phyloP scores from a whole-genome alignment of 352 stramenopile genomes.

The Phytophthora ramorum region DNA sequence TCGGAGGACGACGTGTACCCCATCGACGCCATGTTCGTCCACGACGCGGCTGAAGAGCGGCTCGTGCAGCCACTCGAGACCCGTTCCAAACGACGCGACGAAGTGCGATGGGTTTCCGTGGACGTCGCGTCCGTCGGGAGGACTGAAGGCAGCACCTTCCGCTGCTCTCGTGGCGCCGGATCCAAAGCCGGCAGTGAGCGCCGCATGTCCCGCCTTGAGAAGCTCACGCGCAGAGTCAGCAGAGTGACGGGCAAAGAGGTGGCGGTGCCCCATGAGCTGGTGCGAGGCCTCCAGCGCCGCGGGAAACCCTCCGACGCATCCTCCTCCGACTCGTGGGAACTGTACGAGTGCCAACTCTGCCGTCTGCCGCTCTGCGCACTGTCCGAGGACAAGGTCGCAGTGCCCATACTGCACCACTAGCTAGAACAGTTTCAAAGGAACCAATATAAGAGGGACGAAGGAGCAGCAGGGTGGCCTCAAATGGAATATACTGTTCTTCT shows the following conservation, averaged over 20 bases:
- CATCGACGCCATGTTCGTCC: constrained; percentile 29
- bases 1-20: constrained; percentile 29
- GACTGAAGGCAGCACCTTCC: background rate
- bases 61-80: constrained; percentile 48
- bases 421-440: too few relatives aligned
- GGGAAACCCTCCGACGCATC: constrained; percentile 3
- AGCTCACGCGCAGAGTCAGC: constrained; percentile 16
- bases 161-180: background rate
- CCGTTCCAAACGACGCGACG: constrained; percentile 19
- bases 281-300: constrained; percentile 24
- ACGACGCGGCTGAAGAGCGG: constrained; percentile 43
- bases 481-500: constrained; percentile 34
- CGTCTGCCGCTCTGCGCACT: constrained; percentile 47
- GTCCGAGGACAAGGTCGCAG: constrained; percentile 23
- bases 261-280: constrained; percentile 8
- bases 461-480: background rate
- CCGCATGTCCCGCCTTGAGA: constrained; percentile 16
- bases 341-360: constrained; percentile 57
- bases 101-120: constrained; percentile 47
- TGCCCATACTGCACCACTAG: constrained; percentile 29
- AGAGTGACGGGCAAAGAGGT: background rate
- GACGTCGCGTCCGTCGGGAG: constrained; percentile 32
- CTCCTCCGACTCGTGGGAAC: constrained; percentile 27
- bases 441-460: background rate
- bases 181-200: background rate